These are phyloP conservation scores for Dioscorea zingiberensis DNA, from an alignment of 106 monocot species.

Conservation along the genomic window DNA sequence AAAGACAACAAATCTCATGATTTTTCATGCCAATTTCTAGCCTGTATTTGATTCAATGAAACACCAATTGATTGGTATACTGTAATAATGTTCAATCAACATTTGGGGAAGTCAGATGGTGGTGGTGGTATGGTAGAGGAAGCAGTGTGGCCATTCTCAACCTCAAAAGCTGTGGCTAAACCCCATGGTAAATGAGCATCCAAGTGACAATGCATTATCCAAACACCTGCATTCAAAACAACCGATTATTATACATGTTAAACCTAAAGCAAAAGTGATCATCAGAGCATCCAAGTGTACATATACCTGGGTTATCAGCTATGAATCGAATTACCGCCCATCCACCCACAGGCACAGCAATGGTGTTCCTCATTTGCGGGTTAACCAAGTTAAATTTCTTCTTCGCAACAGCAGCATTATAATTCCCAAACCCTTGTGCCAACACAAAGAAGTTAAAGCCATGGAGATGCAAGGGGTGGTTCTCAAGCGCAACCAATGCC, in stretches of 20 bases:
- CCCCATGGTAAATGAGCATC: slow-evolving; percentile 15
- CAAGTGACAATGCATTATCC: slow-evolving; percentile 28
- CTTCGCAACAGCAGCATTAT: neutral
- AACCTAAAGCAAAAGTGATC: neutral
- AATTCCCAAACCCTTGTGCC: slow-evolving; percentile 30
- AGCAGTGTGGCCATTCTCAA: slow-evolving; percentile 13
- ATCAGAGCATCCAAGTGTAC: neutral
- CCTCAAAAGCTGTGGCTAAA: slow-evolving; percentile 11
- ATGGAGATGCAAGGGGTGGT: slow-evolving; percentile 36
- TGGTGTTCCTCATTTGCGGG: slow-evolving; percentile 30
- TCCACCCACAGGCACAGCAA: slow-evolving; percentile 24
- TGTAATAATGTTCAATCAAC: too few species aligned
- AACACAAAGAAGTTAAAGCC: slow-evolving; percentile 35
- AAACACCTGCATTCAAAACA: slow-evolving; percentile 20
- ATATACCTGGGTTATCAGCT: slow-evolving; percentile 35
- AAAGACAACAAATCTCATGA: too few species aligned
- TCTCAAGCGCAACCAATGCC: slow-evolving; percentile 18
- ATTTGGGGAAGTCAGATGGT: slow-evolving; percentile 13
- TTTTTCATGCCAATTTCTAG: too few species aligned
- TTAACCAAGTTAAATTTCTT: slow-evolving; percentile 25
- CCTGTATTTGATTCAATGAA: too few species aligned
- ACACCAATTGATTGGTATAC: too few species aligned
- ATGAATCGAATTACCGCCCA: slow-evolving; percentile 36
- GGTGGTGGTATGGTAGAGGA: slow-evolving; percentile 19
- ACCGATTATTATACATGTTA: neutral